Evolutionary conservation across 805 yeast species (phyloP), one percentile per base, ranked within the genome.

Genomic region (Ascoidea asiatica): DNA sequence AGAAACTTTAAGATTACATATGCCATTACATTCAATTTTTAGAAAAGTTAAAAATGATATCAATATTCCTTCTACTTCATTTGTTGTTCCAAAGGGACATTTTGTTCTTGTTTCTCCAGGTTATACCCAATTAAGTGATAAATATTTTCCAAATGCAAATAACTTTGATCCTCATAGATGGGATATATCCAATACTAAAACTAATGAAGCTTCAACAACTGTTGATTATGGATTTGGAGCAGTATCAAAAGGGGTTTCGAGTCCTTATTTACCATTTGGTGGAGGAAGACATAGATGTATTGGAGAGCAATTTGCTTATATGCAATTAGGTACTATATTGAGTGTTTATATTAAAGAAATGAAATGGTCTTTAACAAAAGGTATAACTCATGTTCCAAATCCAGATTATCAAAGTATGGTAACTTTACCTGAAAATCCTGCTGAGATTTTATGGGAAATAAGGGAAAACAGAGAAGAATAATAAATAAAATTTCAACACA

Each of bases 261-360:
- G 96, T 39, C 95, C 97, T 47, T 92, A 87, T 66, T 76, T 92
- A 61, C 98, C 98, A 45, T 92, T 92, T 58, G 98, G 98, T 55
- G 98, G 97, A 64, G 98, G 98, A 53, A 84, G 98, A 73, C 98
- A 92, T 64, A 83, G 98, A 69, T 92, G 98, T 68, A 90, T 92
- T 58, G 98, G 98, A 61, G 98, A 92, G 66, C 97, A 90, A 62
- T 92, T 92, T 67, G 98, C 98, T 21, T 86, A 80, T 63, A 79
- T 81, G 53, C 98, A 92, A 70, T 74, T 92, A 52, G 95, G 95
- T 42, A 79, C 92, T 42, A 70, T 92, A 48, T 68, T 92, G 58
- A 65, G 85, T 37, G 75, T 87, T 17, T 84, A 70, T 60, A 72
- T 90, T 33, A 82, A 80, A 63, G 78, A 81, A 49, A 65, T 84